phyloP scores from a whole-genome alignment of 441 rosid genomes.

The Bruguiera hainesii region DNA sequence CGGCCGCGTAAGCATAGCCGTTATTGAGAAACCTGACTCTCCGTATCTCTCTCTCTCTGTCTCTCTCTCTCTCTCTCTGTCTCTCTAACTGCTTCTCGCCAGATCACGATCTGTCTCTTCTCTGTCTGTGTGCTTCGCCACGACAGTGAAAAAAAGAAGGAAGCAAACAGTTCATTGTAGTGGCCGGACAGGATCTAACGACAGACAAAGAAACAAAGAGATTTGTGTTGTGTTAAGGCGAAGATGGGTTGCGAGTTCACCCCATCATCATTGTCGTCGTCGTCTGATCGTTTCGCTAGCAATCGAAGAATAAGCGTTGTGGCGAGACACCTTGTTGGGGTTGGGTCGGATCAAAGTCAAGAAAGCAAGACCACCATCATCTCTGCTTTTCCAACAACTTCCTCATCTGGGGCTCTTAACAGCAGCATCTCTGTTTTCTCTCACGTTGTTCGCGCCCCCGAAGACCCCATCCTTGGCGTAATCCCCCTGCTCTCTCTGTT shows the following conservation, averaged over 20 bases:
- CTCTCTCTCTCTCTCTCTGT: no score
- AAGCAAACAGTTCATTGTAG: no score
- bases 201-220: neutral
- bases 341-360: constrained; percentile 13
- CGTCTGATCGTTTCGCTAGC: constrained; percentile 28
- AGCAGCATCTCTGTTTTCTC: constrained; percentile 64
- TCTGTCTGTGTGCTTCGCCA: no score
- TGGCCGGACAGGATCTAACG: no score
- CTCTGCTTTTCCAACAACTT: constrained; percentile 55
- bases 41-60: no score
- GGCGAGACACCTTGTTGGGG: constrained; percentile 45
- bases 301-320: constrained; percentile 68
- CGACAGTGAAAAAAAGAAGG: no score
- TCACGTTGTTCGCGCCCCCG: constrained; percentile 85
- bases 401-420: constrained; percentile 7
- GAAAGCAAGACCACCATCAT: constrained; percentile 17
- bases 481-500: neutral
- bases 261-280: neutral
- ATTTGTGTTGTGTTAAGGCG: no score
- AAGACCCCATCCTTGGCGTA: constrained; percentile 97
- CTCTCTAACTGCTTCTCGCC: no score
- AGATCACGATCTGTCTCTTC: no score
- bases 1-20: constrained; percentile 20
- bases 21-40: no score
- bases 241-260: neutral